Percentiles rank a stretch among this genome's conserved stretches.
Evolutionary conservation across 1,139 yeast genomes (phyloP).

Genomic region (Geotrichum aggregatum): DNA sequence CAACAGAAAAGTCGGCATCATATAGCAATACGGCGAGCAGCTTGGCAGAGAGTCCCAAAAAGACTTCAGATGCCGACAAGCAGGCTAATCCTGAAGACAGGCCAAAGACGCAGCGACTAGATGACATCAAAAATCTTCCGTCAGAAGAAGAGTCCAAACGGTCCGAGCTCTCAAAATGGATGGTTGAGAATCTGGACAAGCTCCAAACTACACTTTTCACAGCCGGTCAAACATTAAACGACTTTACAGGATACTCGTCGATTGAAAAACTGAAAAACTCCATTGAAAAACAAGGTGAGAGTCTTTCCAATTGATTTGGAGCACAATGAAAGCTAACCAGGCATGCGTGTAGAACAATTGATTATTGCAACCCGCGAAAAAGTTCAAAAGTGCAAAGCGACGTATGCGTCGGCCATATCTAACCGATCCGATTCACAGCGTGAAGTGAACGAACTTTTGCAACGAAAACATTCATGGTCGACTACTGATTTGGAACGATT

Average conservation of each 20-base stretch:
- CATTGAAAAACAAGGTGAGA: conserved; percentile 44
- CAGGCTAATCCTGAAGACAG: neutral
- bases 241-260: conserved; percentile 85
- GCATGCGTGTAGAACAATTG: conserved; percentile 40
- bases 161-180: conserved; percentile 51
- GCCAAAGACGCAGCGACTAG: neutral
- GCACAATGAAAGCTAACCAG: too few species aligned
- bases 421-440: conserved; percentile 69
- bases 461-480: conserved; percentile 80
- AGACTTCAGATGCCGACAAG: neutral
- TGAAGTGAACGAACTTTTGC: conserved; percentile 82
- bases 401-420: conserved; percentile 61
- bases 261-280: conserved; percentile 67
- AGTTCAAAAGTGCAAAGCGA: conserved; percentile 50
- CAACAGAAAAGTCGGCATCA: conserved; percentile 1
- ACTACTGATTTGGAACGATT: conserved; percentile 75
- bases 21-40: conserved; percentile 12
- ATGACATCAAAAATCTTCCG: conserved; percentile 36
- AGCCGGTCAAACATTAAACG: conserved; percentile 75
- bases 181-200: conserved; percentile 56
- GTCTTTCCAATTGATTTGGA: too few species aligned
- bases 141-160: conserved; percentile 44
- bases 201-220: conserved; percentile 62
- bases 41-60: conserved; percentile 11
- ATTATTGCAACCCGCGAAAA: conserved; percentile 48